A percentile compares a stretch with the other conserved stretches of the same genome.
Conservation (phyloP, 805 yeast species). For the Candida corydali region DNA sequence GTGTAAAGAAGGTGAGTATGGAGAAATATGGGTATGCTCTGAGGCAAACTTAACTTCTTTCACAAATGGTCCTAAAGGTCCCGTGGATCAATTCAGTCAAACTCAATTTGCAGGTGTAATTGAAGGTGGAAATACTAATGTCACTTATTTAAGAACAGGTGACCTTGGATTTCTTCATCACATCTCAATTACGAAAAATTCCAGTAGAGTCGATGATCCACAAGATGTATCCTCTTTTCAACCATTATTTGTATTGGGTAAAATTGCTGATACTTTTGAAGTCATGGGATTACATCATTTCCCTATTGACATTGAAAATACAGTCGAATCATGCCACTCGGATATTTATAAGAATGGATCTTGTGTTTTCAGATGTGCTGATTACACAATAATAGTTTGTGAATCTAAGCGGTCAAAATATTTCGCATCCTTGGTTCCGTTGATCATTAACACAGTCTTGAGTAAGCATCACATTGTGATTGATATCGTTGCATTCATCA, state of each 20-base stretch:
- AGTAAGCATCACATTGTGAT: constrained; percentile 77
- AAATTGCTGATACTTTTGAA: constrained; percentile 84
- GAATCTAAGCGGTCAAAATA: constrained; percentile 51
- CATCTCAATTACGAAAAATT: constrained; percentile 45
- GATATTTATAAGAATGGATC: constrained; percentile 56
- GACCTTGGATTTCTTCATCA: constrained; percentile 90
- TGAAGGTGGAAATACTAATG: constrained; percentile 52
- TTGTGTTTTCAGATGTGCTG: constrained; percentile 78
- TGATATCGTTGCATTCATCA: constrained; percentile 80
- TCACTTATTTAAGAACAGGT: constrained; percentile 80
- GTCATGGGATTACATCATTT: constrained; percentile 88
- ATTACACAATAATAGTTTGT: constrained; percentile 69
- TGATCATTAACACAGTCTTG: constrained; percentile 73
- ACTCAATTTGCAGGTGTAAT: constrained; percentile 61
- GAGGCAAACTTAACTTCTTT: constrained; percentile 73
- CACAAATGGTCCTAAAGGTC: constrained; percentile 50
- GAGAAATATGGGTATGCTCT: constrained; percentile 95
- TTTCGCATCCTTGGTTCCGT: constrained; percentile 75
- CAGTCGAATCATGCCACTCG: constrained; percentile 44
- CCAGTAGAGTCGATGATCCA: constrained; percentile 24
- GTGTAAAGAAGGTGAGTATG: constrained; percentile 87
- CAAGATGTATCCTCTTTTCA: constrained; percentile 48
- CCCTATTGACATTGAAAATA: constrained; percentile 72
- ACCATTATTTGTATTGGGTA: constrained; percentile 79
- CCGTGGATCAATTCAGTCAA: constrained; percentile 46